Evolutionary conservation across 1,284 basidiomycete species (phyloP).

Genomic region (Ganoderma resinaceum): DNA sequence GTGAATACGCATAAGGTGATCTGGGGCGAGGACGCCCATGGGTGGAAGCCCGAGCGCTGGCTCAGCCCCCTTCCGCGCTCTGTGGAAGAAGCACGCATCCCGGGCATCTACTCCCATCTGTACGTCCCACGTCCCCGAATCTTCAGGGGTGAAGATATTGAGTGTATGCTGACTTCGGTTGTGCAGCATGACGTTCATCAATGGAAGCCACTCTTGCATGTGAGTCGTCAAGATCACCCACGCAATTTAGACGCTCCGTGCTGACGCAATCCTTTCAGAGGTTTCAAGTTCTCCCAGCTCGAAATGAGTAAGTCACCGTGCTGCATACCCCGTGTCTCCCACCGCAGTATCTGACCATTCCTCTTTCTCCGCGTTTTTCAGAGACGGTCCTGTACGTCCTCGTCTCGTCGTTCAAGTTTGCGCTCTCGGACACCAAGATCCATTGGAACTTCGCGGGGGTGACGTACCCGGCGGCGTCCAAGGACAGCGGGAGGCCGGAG

Average conservation of each 20-base stretch:
- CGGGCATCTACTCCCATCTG: constrained; percentile 33
- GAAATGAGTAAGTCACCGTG: constrained; percentile 42
- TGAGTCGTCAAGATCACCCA: constrained; percentile 22
- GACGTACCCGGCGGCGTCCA: constrained; percentile 27
- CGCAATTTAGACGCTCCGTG: neutral
- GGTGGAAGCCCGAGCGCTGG: constrained; percentile 52
- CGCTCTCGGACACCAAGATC: constrained; percentile 22
- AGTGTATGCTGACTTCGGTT: constrained; percentile 6
- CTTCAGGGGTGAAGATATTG: neutral
- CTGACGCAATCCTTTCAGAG: constrained; percentile 26
- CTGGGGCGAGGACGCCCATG: constrained; percentile 62
- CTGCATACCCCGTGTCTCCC: neutral
- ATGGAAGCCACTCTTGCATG: constrained; percentile 43
- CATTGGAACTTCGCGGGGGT: constrained; percentile 31
- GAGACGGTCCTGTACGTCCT: constrained; percentile 18
- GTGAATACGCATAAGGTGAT: constrained; percentile 53
- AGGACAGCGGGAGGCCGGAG: constrained; percentile 23
- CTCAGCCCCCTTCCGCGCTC: constrained; percentile 31
- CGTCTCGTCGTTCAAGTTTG: constrained; percentile 12
- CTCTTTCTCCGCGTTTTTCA: neutral
- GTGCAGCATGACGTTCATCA: constrained; percentile 43
- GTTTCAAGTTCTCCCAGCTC: constrained; percentile 39
- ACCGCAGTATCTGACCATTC: neutral
- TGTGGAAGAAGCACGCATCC: constrained; percentile 29
- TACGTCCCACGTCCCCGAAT: constrained; percentile 32